Evolutionary conservation across 225 moss, liverwort and hornwort genomes (phyloP).

Genomic region (Polytrichum commune): DNA sequence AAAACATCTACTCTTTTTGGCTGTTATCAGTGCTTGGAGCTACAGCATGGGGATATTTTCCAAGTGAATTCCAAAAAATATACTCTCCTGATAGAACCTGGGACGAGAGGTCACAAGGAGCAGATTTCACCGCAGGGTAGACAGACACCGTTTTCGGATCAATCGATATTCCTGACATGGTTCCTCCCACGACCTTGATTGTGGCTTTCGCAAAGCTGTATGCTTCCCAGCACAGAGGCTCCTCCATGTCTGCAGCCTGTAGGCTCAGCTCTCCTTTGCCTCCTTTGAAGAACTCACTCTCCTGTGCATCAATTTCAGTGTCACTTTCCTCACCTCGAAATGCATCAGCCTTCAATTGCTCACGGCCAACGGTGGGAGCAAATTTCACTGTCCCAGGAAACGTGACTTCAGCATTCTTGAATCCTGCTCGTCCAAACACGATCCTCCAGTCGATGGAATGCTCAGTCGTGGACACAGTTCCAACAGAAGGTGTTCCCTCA

Average conservation of each 20-base stretch:
- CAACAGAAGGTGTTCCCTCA: conserved; percentile 86
- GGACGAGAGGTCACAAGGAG: conserved; percentile 77
- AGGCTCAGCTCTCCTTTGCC: conserved; percentile 58
- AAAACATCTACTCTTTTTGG: conserved; percentile 1
- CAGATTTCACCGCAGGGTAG: conserved; percentile 71
- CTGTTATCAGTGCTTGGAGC: conserved; percentile 13
- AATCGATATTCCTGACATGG: conserved; percentile 84
- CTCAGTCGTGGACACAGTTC: conserved; percentile 73
- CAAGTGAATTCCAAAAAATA: conserved; percentile 97
- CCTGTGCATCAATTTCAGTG: conserved; percentile 44
- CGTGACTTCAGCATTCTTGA: conserved; percentile 75
- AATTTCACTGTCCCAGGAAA: conserved; percentile 95
- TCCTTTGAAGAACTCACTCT: conserved; percentile 72
- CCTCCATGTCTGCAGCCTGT: conserved; percentile 78
- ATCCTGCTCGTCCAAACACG: conserved; percentile 52
- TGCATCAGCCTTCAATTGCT: conserved; percentile 16
- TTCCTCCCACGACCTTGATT: conserved; percentile 77
- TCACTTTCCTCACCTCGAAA: conserved; percentile 50
- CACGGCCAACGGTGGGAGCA: conserved; percentile 32
- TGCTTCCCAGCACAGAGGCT: conserved; percentile 97
- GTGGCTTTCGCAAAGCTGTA: conserved; percentile 95
- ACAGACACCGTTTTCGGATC: conserved; percentile 81
- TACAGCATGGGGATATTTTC: conserved; percentile 77
- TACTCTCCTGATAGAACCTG: conserved; percentile 95
- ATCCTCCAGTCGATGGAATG: conserved; percentile 96